phyloP scores from a whole-genome alignment of 1,284 basidiomycete species.

The Ceratobasidium sp. region DNA sequence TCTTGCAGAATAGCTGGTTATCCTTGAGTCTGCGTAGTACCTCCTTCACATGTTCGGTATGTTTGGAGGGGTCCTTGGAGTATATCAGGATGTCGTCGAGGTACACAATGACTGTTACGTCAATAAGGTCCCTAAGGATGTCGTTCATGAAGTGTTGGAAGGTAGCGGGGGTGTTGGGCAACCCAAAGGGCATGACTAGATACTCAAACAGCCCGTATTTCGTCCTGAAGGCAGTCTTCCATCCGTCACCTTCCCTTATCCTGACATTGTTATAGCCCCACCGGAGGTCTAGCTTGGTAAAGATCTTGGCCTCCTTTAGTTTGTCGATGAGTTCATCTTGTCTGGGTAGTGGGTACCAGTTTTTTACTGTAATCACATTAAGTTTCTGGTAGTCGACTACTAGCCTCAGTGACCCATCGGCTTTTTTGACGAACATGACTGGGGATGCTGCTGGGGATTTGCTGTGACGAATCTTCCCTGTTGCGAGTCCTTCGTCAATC shows the following conservation, averaged over 20 bases:
- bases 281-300: constrained; percentile 52
- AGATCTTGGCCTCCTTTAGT: constrained; percentile 46
- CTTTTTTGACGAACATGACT: constrained; percentile 47
- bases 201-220: constrained; percentile 54
- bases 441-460: constrained; percentile 6
- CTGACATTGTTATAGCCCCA: constrained; percentile 52
- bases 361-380: constrained; percentile 51
- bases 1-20: no score
- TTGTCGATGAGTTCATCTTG: constrained; percentile 48
- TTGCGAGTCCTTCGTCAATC: constrained; percentile 18
- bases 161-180: constrained; percentile 55
- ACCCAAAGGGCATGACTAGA: constrained; percentile 55
- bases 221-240: constrained; percentile 54
- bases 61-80: constrained; percentile 44
- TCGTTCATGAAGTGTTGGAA: no score
- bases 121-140: constrained; percentile 48
- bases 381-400: constrained; percentile 58
- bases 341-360: constrained; percentile 46
- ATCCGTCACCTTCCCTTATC: constrained; percentile 48
- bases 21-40: constrained; percentile 56
- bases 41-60: constrained; percentile 49
- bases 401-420: constrained; percentile 54
- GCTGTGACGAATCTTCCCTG: constrained; percentile 12
- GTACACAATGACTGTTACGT: constrained; percentile 45
- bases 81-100: constrained; percentile 41